Conservation (phyloP, 2,329 filamentous ascomycete species). For the Hymenoscyphus infarciens region DNA sequence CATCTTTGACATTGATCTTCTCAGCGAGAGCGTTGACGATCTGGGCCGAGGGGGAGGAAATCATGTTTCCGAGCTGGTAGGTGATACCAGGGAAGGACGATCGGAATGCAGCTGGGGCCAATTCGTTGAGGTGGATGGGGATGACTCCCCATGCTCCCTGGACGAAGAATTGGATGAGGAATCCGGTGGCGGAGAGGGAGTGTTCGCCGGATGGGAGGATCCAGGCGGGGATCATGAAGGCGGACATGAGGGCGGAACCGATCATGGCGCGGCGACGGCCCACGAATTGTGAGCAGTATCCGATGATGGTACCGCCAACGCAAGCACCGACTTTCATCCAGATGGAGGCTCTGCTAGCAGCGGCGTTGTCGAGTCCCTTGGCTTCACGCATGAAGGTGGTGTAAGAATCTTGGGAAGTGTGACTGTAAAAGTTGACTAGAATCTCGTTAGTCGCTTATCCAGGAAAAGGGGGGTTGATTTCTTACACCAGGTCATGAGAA, state of each 20-base stretch:
- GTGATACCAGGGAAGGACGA: conserved; percentile 60
- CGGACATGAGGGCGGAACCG: conserved; percentile 54
- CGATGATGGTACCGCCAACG: conserved; percentile 60
- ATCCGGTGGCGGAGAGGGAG: conserved; percentile 71
- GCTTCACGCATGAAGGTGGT: conserved; percentile 67
- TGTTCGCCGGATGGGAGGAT: conserved; percentile 55
- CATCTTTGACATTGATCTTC: conserved; percentile 51
- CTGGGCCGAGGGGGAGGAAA: conserved; percentile 54
- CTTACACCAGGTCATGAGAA: conserved; percentile 61
- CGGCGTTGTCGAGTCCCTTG: conserved; percentile 62
- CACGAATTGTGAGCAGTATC: conserved; percentile 63
- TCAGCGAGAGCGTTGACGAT: conserved; percentile 75
- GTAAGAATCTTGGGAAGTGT: conserved; percentile 68
- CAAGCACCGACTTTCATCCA: conserved; percentile 65
- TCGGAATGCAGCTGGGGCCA: conserved; percentile 56
- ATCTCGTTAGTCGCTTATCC: neutral
- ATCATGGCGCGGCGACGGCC: conserved; percentile 67
- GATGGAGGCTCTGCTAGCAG: conserved; percentile 66
- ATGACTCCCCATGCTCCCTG: conserved; percentile 66
- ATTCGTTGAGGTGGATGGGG: conserved; percentile 60
- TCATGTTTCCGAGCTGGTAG: conserved; percentile 67
- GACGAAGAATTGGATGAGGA: conserved; percentile 77
- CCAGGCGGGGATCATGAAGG: conserved; percentile 77
- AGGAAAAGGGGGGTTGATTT: neutral
- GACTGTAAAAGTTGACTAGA: conserved; percentile 38